These are phyloP conservation scores for Porphyridium purpureum DNA, from an alignment of 23 red algal species.

Conservation along the genomic window DNA sequence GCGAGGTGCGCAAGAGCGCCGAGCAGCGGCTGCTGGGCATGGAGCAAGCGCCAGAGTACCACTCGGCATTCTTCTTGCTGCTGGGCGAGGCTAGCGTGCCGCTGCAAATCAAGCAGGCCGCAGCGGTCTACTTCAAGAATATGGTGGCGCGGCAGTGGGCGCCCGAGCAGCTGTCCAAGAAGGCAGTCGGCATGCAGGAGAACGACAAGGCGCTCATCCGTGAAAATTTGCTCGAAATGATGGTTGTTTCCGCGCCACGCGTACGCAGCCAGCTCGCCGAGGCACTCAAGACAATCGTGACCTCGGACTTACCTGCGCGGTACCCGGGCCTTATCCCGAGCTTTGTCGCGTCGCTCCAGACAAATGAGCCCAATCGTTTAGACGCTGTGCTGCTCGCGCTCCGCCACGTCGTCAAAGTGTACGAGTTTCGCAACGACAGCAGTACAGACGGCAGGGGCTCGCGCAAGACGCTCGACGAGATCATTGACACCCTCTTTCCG, in stretches of 20 bases:
- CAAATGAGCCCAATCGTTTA: background rate
- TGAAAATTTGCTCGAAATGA: conserved; percentile 6
- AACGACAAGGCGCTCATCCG: conserved; percentile 1
- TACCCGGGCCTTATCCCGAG: conserved; percentile 9
- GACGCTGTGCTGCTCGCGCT: conserved; percentile 10
- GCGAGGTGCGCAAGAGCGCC: background rate
- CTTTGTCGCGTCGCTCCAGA: conserved; percentile 3
- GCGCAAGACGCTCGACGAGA: conserved; percentile 3
- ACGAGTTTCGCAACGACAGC: conserved; percentile 6
- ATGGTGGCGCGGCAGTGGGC: conserved; percentile 20
- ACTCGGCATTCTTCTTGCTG: background rate
- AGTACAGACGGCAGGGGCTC: background rate
- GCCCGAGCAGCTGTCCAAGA: conserved; percentile 2
- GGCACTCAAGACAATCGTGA: conserved; percentile 6
- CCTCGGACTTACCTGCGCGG: conserved; percentile 16
- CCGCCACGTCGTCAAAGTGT: conserved; percentile 10
- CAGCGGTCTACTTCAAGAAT: conserved; percentile 29
- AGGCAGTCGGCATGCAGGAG: background rate
- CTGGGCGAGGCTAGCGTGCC: background rate
- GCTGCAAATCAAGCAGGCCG: conserved; percentile 4
- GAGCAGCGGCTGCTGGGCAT: background rate
- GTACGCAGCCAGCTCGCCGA: conserved; percentile 22
- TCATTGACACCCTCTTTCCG: conserved; percentile 19
- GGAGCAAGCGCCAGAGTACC: background rate
- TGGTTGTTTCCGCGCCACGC: conserved; percentile 2